Conservation (phyloP, 176 grass and related monocot species). For the Hordeum vulgare region DNA sequence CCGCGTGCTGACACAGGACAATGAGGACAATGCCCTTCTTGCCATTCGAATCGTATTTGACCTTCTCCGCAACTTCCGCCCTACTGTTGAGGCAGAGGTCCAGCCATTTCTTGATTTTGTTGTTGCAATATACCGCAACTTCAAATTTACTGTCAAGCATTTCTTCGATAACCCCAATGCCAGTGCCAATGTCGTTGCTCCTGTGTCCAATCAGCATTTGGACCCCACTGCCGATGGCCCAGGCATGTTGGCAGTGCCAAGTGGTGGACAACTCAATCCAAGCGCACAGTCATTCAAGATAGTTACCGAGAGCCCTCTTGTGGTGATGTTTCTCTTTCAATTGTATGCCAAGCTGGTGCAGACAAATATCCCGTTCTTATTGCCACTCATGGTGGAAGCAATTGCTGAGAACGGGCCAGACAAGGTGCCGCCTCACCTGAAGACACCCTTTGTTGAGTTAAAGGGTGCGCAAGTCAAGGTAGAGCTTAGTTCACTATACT, state of each 20-base stretch:
- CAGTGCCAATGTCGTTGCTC: constrained; percentile 18
- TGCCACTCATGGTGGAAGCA: constrained; percentile 87
- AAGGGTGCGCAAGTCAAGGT: constrained; percentile 99
- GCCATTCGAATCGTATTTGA: constrained; percentile 94
- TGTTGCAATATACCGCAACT: constrained; percentile 74
- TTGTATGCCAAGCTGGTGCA: constrained; percentile 95
- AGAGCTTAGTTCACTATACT: background rate
- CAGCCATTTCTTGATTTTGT: constrained; percentile 98
- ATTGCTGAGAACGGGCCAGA: constrained; percentile 85
- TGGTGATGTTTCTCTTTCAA: constrained; percentile 99
- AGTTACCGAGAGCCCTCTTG: constrained; percentile 91
- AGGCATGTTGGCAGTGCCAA: constrained; percentile 24
- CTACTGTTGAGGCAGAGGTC: constrained; percentile 95
- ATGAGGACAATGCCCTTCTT: constrained; percentile 93
- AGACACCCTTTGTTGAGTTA: constrained; percentile 81
- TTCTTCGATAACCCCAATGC: constrained; percentile 65
- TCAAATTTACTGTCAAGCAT: constrained; percentile 53
- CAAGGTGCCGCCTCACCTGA: constrained; percentile 66
- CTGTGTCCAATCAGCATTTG: constrained; percentile 37
- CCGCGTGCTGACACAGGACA: constrained; percentile 80
- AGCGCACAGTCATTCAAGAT: constrained; percentile 97
- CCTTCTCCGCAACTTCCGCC: constrained; percentile 94
- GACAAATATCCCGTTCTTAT: constrained; percentile 79
- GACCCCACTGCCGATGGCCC: constrained; percentile 41
- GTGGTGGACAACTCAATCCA: constrained; percentile 74